Base-by-base conservation (phyloP, 352 stramenopile genomes). In the Pythium brachiatum region DNA sequence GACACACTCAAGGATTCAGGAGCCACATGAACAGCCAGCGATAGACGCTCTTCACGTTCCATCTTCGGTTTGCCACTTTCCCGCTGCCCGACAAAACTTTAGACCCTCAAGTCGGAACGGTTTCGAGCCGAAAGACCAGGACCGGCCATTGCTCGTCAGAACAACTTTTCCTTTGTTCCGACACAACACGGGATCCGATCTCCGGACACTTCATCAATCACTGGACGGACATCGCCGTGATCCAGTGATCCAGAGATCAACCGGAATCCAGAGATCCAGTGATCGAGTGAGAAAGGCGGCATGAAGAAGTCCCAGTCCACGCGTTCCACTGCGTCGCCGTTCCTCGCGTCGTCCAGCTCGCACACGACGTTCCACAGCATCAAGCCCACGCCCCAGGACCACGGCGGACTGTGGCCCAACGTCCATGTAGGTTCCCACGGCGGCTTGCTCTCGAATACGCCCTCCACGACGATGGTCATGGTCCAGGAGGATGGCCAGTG, bases 401-500 rank as follows among this genome's bases (percentile, higher is more conserved):
- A 51, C 43, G 29, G 50, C 27, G 26, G 18, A 5, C 53, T 34
- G 1, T 62, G 44, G 53, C 38, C 53, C 21, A 46, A 51, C 36
- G 18, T 38, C 53, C 53, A 60, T 25, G 20, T 15, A 21, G 29
- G 27, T 7, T 23, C 50, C 7, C 18, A 31, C 12, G 51, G 51
- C 31, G 53, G n/a, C 6, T 16, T 51, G 23, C 53, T 20, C 34
- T 38, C 53, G 23, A 60, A 60, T 21, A 29, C 38, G 7, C 41
- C 27, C 3, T 26, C 48, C 9, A 46, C 47, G 12, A 46, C 57
- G 5, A 18, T 68, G 11, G 53, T 62, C 15, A 58, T 68, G 46
- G 61, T 63, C 18, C 61, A 62, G 18, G 61, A 68, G 32, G 61
- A 68, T 38, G 61, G 61, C 53, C 53, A 57, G 21, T 68, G 61